These are phyloP conservation scores for Ochromonas danica DNA, from an alignment of 108 stramenopile genomes.

Conservation along the genomic window DNA sequence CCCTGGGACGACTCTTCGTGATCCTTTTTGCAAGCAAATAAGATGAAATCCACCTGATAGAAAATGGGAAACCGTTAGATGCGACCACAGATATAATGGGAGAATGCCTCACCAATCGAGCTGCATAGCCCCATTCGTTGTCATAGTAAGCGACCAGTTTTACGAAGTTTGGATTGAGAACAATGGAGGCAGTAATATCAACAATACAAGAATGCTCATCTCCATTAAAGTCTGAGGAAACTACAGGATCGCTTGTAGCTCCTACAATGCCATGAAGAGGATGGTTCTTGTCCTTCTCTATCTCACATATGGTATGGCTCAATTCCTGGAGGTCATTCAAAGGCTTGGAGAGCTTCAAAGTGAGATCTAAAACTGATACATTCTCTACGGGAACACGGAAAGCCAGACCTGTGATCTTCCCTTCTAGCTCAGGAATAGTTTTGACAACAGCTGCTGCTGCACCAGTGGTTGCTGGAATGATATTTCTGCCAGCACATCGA, in stretches of 20 bases:
- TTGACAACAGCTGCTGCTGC: conserved; percentile 94
- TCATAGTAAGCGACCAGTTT: conserved; percentile 99
- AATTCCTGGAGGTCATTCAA: too few relatives aligned
- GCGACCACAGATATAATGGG: conserved; percentile 79
- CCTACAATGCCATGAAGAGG: background rate
- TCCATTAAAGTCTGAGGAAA: conserved; percentile 90
- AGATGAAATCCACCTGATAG: conserved; percentile 35
- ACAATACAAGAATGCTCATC: conserved; percentile 87
- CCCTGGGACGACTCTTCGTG: background rate
- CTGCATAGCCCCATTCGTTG: conserved; percentile 88
- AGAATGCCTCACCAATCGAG: conserved; percentile 21
- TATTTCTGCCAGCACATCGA: conserved; percentile 95
- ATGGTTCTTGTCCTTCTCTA: conserved; percentile 55
- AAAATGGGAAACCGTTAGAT: conserved; percentile 83
- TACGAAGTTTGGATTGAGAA: conserved; percentile 91
- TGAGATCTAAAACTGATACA: conserved; percentile 97
- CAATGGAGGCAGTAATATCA: conserved; percentile 96
- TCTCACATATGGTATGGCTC: conserved; percentile 74
- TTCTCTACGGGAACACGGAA: conserved; percentile 99
- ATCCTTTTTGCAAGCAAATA: too few relatives aligned
- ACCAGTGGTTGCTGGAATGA: conserved; percentile 93
- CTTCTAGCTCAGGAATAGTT: conserved; percentile 92
- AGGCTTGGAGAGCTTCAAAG: conserved; percentile 77
- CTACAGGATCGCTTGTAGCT: conserved; percentile 55
- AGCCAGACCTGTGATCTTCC: conserved; percentile 98